Evolutionary conservation across 1,284 basidiomycete species (phyloP), one percentile per base, ranked within the genome.

Genomic region (Cryptococcus amylolentus): DNA sequence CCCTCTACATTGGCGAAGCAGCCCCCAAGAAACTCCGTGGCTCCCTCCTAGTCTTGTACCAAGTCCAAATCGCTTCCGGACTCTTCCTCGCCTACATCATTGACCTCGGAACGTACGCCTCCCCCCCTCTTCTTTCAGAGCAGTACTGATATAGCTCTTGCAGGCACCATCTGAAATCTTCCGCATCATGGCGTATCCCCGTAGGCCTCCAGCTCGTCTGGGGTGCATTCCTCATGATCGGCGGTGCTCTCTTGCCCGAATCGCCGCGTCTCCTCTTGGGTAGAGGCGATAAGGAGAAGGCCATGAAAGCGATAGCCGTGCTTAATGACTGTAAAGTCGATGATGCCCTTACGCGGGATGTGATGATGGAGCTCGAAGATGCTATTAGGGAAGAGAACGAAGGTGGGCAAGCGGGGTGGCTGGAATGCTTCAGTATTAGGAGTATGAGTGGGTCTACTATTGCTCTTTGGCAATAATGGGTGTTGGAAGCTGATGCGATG

Each of bases 1-100:
- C 88, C 43, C 81, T 89, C 5, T 89, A 88, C 72, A 89, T 87
- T 62, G 88, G 88, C 41, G 88, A 90, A 73, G 87, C 87, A 0
- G 83, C 88, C 0, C 88, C 88, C 0, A 88, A 88, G 70, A 82
- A 84, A 5, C 80, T 89, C 58, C 83, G 88, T 69, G 88, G 88
- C 10, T 83, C 85, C 10, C 79, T 89, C 26, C 78, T 89, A 18
- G 87, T 88, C 1, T 73, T 89, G 16, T 89, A 89, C 66, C 88
- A 89, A 69, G 78, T 89, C 10, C 86, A 88, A 67, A 88, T 88
- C 61, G 86, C 87, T 64, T 54, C 57, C 47, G 58, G 40, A 26
- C 80, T 89, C 48, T 87, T 88, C 79, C 60, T 88, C 64, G 85
- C 84, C 51, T 88, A 88, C 68, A 77, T 88, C n/a, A 77, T 89